Evolutionary conservation across 805 yeast species (phyloP).

Genomic region (Kuraishia capsulata): DNA sequence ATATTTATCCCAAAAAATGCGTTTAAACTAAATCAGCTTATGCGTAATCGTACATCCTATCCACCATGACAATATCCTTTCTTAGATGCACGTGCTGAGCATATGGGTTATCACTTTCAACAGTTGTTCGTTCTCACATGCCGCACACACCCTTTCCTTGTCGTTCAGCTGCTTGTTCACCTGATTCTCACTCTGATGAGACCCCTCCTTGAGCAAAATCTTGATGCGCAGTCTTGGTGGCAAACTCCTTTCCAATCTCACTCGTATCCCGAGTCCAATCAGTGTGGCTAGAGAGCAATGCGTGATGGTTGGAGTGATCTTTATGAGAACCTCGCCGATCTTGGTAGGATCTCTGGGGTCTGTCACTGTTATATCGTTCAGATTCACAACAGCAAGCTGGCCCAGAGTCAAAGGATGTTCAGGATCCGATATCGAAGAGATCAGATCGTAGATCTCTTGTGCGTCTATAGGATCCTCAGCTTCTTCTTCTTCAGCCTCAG

Average conservation of each 20-base stretch:
- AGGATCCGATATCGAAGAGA: conserved; percentile 86
- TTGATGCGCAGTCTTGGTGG: conserved; percentile 78
- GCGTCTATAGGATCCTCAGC: conserved; percentile 70
- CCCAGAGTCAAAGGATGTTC: conserved; percentile 95
- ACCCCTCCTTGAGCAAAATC: conserved; percentile 77
- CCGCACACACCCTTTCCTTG: conserved; percentile 96
- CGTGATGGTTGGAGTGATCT: conserved; percentile 94
- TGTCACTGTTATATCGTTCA: conserved; percentile 65
- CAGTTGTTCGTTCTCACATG: conserved; percentile 93
- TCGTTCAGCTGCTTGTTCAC: conserved; percentile 96
- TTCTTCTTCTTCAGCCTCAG: conserved; percentile 27
- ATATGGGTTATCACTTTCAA: conserved; percentile 84
- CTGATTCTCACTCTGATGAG: conserved; percentile 93
- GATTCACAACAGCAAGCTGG: conserved; percentile 86
- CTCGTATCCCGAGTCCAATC: conserved; percentile 91
- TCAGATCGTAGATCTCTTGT: conserved; percentile 84
- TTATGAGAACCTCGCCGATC: conserved; percentile 69
- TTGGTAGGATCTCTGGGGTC: conserved; percentile 43
- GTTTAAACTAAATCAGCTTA: too few relatives aligned
- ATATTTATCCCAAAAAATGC: too few relatives aligned
- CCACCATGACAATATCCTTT: too few relatives aligned
- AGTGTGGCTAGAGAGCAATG: conserved; percentile 95
- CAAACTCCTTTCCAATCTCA: conserved; percentile 78
- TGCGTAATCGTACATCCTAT: too few relatives aligned
- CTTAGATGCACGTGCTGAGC: conserved; percentile 62